Evolutionary conservation across 306 rosid species (phyloP).

Genomic region (Notholithocarpus densiflorus): DNA sequence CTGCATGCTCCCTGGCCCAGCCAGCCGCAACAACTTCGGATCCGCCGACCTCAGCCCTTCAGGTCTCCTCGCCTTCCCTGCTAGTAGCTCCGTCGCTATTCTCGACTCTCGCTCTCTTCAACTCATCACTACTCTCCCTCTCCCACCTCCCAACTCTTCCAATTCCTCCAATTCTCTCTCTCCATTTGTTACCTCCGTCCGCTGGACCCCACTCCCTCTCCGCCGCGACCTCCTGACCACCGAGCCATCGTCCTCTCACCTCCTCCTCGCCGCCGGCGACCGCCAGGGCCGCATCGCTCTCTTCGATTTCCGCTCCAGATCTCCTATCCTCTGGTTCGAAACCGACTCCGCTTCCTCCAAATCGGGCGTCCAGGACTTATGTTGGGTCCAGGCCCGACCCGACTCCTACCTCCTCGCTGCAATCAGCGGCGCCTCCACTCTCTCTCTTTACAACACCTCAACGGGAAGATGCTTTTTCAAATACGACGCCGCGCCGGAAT

Average conservation of each 20-base stretch:
- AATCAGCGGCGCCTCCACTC: conserved; percentile 63
- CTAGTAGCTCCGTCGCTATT: conserved; percentile 86
- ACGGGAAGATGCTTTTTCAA: conserved; percentile 82
- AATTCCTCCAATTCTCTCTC: conserved; percentile 39
- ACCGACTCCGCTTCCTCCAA: conserved; percentile 40
- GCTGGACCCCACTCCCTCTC: conserved; percentile 82
- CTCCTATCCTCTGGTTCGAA: conserved; percentile 68
- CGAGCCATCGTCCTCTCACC: conserved; percentile 80
- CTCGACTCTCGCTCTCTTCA: conserved; percentile 82
- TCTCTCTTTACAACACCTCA: conserved; percentile 57
- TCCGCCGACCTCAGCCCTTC: conserved; percentile 75
- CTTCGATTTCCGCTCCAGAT: conserved; percentile 60
- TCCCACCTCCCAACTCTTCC: conserved; percentile 59
- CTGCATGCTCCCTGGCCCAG: conserved; percentile 90
- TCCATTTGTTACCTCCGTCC: conserved; percentile 82
- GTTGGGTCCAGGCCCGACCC: conserved; percentile 81
- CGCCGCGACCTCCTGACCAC: conserved; percentile 79
- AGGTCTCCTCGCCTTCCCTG: conserved; percentile 82
- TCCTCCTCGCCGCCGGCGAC: conserved; percentile 86
- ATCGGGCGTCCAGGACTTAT: conserved; percentile 73
- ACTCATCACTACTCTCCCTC: conserved; percentile 62
- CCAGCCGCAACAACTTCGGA: conserved; percentile 87
- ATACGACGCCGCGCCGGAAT: conserved; percentile 76
- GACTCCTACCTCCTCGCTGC: conserved; percentile 66
- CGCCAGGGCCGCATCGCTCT: conserved; percentile 90